phyloP scores from a whole-genome alignment of 768 basidiomycete genomes.

The Hygrophorus pudorinus region DNA sequence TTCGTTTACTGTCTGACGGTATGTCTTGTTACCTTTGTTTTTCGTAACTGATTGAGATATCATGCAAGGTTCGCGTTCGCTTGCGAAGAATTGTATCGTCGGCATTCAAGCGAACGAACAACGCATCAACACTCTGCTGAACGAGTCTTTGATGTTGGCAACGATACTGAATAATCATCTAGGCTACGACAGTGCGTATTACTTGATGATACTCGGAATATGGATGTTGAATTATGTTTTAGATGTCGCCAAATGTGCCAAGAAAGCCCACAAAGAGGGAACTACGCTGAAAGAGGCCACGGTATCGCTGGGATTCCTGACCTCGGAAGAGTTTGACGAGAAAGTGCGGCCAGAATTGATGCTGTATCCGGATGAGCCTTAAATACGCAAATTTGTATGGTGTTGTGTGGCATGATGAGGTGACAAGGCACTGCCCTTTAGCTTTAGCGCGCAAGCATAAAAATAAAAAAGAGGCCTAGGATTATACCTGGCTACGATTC shows the following conservation, averaged over 20 bases:
- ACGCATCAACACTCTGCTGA: conserved; percentile 77
- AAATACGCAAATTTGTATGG: neutral
- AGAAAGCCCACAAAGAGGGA: conserved; percentile 99
- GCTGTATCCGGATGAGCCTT: conserved; percentile 48
- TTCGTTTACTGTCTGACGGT: conserved; percentile 90
- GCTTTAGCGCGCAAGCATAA: too few species aligned
- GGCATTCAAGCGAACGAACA: conserved; percentile 96
- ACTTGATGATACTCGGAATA: conserved; percentile 2
- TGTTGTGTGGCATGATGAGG: neutral
- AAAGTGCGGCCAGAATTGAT: conserved; percentile 91
- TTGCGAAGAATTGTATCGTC: conserved; percentile 94
- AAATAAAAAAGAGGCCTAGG: too few species aligned
- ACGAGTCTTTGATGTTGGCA: conserved; percentile 96
- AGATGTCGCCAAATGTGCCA: conserved; percentile 98
- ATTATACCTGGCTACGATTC: too few species aligned
- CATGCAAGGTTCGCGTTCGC: conserved; percentile 83
- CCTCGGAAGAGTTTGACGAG: conserved; percentile 86
- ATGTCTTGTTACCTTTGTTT: conserved; percentile 12
- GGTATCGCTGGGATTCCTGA: conserved; percentile 76
- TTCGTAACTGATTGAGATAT: conserved; percentile 6
- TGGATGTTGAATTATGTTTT: conserved; percentile 7
- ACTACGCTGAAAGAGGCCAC: conserved; percentile 94
- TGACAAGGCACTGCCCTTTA: too few species aligned
- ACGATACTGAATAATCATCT: conserved; percentile 94
- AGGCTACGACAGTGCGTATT: conserved; percentile 87